A percentile compares a stretch with the other conserved stretches of the same genome.
phyloP scores from a whole-genome alignment of 257 asterid species.

The Nicotiana attenuata region DNA sequence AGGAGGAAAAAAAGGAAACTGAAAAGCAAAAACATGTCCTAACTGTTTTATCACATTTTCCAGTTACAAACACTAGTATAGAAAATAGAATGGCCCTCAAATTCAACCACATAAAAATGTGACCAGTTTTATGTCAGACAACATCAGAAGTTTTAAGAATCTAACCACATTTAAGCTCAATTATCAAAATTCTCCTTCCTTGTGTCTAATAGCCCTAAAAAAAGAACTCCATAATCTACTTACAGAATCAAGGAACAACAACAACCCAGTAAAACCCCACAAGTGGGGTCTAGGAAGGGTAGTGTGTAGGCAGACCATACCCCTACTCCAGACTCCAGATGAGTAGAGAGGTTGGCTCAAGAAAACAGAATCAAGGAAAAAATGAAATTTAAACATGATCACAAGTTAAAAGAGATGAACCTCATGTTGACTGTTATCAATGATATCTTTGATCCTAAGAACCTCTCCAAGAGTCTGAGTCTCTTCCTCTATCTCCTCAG shows the following conservation, averaged over 20 bases:
- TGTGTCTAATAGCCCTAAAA: no score
- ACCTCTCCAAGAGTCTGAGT: conserved; percentile 59
- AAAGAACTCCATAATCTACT: no score
- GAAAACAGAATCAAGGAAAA: neutral
- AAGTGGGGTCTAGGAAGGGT: no score
- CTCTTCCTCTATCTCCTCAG: conserved; percentile 80
- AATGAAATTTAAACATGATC: neutral
- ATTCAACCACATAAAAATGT: neutral
- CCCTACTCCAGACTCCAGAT: no score
- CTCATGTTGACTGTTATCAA: conserved; percentile 59
- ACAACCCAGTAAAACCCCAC: no score
- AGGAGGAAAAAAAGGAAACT: neutral
- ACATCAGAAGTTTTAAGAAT: neutral
- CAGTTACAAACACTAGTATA: neutral
- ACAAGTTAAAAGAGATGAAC: conserved; percentile 29
- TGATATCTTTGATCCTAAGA: conserved; percentile 62
- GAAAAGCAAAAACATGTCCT: neutral
- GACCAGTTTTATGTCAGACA: neutral
- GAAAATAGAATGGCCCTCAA: neutral
- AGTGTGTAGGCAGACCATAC: no score
- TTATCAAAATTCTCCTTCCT: neutral
- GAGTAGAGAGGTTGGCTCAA: neutral
- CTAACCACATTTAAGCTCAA: conserved; percentile 5
- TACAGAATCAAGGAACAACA: no score
- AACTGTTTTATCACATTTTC: neutral